Evolutionary conservation across 177 flowering plant genomes (phyloP), one percentile per base, ranked within the genome.

Genomic region (Vitis hybrid): DNA sequence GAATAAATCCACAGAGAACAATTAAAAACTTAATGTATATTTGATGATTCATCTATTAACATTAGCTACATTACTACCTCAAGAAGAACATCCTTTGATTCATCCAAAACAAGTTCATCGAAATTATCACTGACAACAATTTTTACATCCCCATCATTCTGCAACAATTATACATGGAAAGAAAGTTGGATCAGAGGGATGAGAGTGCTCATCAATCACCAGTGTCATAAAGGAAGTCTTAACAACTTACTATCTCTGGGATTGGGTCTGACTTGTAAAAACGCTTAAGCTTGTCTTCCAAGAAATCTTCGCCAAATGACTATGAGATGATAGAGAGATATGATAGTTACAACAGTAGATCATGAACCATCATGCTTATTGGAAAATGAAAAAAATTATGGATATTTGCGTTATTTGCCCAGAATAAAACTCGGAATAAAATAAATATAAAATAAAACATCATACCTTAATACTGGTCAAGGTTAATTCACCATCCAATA

Each of bases 31-130:
- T 40, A 40, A 40, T 40, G 46, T 40, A 40, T 5, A 7, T 40
- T 40, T 40, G 46, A 40, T 0, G 46, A 40, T 40, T 40, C 46
- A 40, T 40, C 46, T 40, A 40, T 27, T 27, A 27, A 27, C 30
- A 27, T 27, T 27, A 27, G 30, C 30, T 27, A 27, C 30, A 27
- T 27, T 27, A 27, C 30, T 27, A 27, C 30, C 91, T 88, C 88
- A 52, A 88, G 30, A 77, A 88, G 88, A 65, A 88, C 91, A 75
- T 88, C 91, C 72, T 88, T 88, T 13, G 91, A 86, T 66, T 88
- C 91, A 59, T 88, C 86, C 79, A 88, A 73, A 50, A 88, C 87
- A 50, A 86, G 80, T 32, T 83, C 84, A 62, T 88, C 91, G 50
- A 88, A 86, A 68, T 84, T 88, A 62, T 88, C 66, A 4, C 90